Conservation (phyloP, 495 filamentous ascomycete species). For the Trichoderma reesei region DNA sequence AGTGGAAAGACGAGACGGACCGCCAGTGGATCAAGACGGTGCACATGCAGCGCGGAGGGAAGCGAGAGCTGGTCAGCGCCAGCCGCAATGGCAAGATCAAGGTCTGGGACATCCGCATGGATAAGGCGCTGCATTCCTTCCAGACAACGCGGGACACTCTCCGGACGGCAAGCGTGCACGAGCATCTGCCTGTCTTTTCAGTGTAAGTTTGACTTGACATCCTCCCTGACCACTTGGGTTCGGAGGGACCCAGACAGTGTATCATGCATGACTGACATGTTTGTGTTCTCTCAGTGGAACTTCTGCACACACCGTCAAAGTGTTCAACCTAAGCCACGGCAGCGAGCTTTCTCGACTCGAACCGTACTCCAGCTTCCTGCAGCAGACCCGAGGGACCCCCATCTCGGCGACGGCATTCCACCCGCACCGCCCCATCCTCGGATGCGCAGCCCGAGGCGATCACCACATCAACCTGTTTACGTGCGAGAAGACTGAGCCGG, state of each 20-base stretch:
- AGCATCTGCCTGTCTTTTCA: slow-evolving; percentile 93
- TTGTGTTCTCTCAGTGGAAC: slow-evolving; percentile 54
- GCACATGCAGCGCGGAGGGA: slow-evolving; percentile 92
- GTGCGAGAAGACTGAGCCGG: slow-evolving; percentile 29
- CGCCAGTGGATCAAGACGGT: slow-evolving; percentile 89
- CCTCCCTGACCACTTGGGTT: background rate
- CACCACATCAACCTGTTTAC: slow-evolving; percentile 64
- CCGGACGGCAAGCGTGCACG: slow-evolving; percentile 82
- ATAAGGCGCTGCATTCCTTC: slow-evolving; percentile 62
- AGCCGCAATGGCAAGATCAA: slow-evolving; percentile 86
- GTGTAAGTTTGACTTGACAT: slow-evolving; percentile 51
- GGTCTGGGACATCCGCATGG: slow-evolving; percentile 91
- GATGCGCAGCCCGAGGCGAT: slow-evolving; percentile 65
- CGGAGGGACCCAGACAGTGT: background rate
- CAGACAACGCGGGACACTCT: slow-evolving; percentile 67
- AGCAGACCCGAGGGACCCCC: slow-evolving; percentile 63
- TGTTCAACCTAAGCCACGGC: slow-evolving; percentile 74
- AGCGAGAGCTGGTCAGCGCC: slow-evolving; percentile 79
- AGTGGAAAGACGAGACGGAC: slow-evolving; percentile 80
- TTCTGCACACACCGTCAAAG: slow-evolving; percentile 75
- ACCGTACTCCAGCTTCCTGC: slow-evolving; percentile 80
- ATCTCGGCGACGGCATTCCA: slow-evolving; percentile 91
- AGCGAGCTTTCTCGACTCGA: slow-evolving; percentile 67
- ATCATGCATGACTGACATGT: background rate
- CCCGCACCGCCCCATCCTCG: slow-evolving; percentile 87